These are phyloP conservation scores for Polytrichum commune DNA, from an alignment of 225 moss, liverwort and hornwort species.

Conservation along the genomic window DNA sequence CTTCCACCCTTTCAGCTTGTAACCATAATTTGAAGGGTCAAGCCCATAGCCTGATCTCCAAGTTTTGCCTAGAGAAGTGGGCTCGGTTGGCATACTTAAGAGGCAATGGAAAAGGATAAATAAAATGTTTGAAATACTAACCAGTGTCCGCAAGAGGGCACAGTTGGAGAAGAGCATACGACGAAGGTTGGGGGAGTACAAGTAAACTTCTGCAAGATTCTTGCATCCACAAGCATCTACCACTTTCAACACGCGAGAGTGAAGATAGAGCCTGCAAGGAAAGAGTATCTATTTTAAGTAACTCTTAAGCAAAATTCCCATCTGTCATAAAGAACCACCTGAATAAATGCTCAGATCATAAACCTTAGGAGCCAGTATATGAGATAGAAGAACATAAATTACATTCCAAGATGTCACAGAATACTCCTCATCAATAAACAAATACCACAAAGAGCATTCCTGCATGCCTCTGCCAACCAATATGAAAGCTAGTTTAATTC, in stretches of 20 bases:
- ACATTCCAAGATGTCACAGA: too few relatives aligned
- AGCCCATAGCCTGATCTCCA: too few relatives aligned
- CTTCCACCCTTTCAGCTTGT: neutral
- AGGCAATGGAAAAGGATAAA: too few relatives aligned
- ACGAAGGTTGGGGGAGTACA: slow-evolving; percentile 80
- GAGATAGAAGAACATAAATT: too few relatives aligned
- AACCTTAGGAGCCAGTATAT: too few relatives aligned
- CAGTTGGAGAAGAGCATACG: slow-evolving; percentile 95
- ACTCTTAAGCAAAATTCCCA: neutral
- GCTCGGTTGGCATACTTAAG: neutral
- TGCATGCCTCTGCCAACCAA: too few relatives aligned
- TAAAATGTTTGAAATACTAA: slow-evolving; percentile 7
- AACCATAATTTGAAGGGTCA: neutral
- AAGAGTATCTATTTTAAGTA: neutral
- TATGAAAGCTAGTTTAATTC: too few relatives aligned
- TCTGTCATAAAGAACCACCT: too few relatives aligned
- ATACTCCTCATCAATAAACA: too few relatives aligned
- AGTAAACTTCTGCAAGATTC: slow-evolving; percentile 67
- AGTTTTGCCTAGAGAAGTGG: neutral
- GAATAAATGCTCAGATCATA: too few relatives aligned
- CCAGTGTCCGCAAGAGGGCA: slow-evolving; percentile 83
- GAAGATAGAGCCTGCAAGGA: slow-evolving; percentile 61
- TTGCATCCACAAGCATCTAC: slow-evolving; percentile 92
- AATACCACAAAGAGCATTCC: too few relatives aligned
- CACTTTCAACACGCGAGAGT: slow-evolving; percentile 65